Conservation (phyloP, 306 rosid genomes). For the Prinsepia uniflora region DNA sequence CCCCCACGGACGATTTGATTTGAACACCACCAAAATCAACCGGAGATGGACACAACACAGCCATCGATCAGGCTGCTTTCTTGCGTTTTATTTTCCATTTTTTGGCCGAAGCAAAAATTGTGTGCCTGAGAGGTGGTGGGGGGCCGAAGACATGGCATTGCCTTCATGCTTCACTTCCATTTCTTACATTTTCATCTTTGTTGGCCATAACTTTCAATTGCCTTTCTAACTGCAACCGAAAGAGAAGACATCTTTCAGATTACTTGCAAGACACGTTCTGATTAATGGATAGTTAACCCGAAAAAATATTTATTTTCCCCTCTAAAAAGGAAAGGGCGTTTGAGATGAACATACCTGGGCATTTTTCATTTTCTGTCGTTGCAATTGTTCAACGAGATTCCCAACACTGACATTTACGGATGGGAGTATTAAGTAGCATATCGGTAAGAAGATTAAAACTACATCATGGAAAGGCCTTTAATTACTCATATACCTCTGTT, state of each 20-base stretch:
- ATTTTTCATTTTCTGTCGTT: slow-evolving; percentile 77
- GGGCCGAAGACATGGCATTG: not conserved
- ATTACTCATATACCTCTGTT: slow-evolving; percentile 59
- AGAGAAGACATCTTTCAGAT: not conserved
- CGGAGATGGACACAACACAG: not conserved
- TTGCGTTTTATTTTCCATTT: not conserved
- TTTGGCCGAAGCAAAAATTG: not conserved
- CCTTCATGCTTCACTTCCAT: not conserved
- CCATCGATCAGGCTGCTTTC: not conserved
- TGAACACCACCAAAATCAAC: not conserved
- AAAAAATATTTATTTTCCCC: not conserved
- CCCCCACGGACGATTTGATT: slow-evolving; percentile 5
- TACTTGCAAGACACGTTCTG: not conserved
- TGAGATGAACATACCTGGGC: slow-evolving; percentile 43
- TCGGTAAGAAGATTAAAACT: slow-evolving; percentile 7
- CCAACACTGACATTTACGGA: slow-evolving; percentile 52
- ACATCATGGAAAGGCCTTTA: slow-evolving; percentile 17
- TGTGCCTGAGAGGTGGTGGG: not conserved
- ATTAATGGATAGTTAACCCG: not conserved
- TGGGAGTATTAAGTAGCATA: slow-evolving; percentile 18
- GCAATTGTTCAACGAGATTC: slow-evolving; percentile 67
- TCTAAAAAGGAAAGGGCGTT: not conserved
- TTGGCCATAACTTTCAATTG: slow-evolving; percentile 31
- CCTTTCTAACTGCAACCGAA: slow-evolving; percentile 43
- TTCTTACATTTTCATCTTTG: slow-evolving; percentile 28